phyloP scores from a whole-genome alignment of 2,329 filamentous ascomycete species.

The Dothistroma pini region DNA sequence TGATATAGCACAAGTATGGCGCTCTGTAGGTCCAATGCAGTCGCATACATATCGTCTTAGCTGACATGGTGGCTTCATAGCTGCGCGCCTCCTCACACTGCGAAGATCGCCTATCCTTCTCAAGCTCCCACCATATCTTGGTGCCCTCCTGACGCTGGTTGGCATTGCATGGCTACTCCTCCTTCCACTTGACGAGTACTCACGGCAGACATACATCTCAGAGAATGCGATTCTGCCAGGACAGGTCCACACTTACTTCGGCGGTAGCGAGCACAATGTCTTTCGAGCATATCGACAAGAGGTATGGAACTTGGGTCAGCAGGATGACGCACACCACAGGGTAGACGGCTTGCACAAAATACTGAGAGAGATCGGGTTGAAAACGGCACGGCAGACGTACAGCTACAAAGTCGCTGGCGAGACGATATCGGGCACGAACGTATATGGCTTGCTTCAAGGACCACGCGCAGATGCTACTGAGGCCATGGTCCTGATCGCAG shows the following conservation, averaged over 20 bases:
- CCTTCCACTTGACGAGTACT: constrained; percentile 86
- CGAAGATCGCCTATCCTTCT: constrained; percentile 78
- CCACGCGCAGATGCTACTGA: constrained; percentile 95
- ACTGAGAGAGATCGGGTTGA: constrained; percentile 74
- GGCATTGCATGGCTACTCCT: constrained; percentile 88
- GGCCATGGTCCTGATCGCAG: constrained; percentile 86
- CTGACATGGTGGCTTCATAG: constrained; percentile 7
- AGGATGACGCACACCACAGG: constrained; percentile 38
- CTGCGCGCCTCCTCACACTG: constrained; percentile 61
- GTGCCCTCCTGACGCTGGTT: constrained; percentile 75
- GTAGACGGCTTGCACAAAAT: constrained; percentile 63
- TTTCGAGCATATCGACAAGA: constrained; percentile 88
- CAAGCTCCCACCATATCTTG: constrained; percentile 82
- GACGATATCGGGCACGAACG: constrained; percentile 75
- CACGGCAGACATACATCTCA: constrained; percentile 88
- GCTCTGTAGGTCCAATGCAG: constrained; percentile 7
- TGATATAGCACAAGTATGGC: constrained; percentile 9
- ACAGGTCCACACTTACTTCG: constrained; percentile 97
- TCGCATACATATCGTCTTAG: background rate
- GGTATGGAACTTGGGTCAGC: constrained; percentile 59
- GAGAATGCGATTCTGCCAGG: constrained; percentile 94
- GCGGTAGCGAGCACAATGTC: constrained; percentile 91
- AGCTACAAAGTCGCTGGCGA: constrained; percentile 75
- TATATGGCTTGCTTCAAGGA: constrained; percentile 90
- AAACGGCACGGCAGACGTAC: constrained; percentile 84